Base-by-base conservation (phyloP, 1,284 basidiomycete species). In the Thelephora terrestris region DNA sequence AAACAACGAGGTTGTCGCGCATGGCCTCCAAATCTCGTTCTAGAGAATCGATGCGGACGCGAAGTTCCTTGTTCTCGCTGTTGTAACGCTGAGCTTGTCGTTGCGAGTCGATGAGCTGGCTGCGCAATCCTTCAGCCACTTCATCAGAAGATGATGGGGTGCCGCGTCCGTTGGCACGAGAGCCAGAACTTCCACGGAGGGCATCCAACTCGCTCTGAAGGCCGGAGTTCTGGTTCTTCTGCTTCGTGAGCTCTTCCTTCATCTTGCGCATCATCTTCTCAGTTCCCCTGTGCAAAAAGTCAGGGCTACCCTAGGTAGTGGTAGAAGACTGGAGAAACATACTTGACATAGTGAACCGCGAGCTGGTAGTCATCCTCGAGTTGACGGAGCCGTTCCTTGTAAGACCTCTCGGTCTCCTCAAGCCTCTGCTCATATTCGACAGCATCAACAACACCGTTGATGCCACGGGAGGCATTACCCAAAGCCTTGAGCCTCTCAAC, bases 261-360 rank as follows among this genome's bases (percentile, higher is more conserved):
- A 99, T 94, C 57, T 90, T 82, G 56, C 93, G 84, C 73, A 98
- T 88, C 85, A 99, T 95, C 71, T 97, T 98, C 68, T 99, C 96
- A 1, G 94, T 98, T 47, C 93, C 92, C 76, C 92, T 94, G 61
- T 48, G 61, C 57, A 54, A 61, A 17, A 57, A 29, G 55, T 58
- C 45, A 62, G 59, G 58, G 46, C 56, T 55, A 48, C 57, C 47
- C 55, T 42, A 29, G 36, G 47, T 34, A 43, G 18, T 14, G 47
- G 38, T 43, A 45, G 32, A 43, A 27, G 35, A 48, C 37, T n/a
- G n/a, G 49, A 52, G 32, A 48, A 23, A 73, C 85, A 73, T 64
- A 91, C 87, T 91, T 91, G 55, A 91, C 88, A 64, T 90, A 90
- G 58, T 90, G 86, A 52, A 94, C 90, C 20, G 91, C 91, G 42